phyloP scores from a whole-genome alignment of 768 basidiomycete species.

The Clitopilus hobsonii region DNA sequence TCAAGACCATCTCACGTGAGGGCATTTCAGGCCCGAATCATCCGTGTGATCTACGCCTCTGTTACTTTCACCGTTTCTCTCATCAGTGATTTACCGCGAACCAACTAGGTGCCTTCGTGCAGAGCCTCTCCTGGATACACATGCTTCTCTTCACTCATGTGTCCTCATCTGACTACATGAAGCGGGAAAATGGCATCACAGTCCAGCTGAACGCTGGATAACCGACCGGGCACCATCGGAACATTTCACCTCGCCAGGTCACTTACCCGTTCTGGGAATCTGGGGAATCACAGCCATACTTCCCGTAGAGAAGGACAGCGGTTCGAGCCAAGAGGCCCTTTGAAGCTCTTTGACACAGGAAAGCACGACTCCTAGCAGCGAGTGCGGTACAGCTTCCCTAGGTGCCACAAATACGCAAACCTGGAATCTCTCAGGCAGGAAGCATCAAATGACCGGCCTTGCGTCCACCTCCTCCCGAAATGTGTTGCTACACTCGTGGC shows the following conservation, averaged over 20 bases:
- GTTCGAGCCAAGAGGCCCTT: too few species aligned
- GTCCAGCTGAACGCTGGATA: too few species aligned
- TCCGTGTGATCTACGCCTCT: not conserved
- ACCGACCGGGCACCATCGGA: not conserved
- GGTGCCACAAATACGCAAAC: not conserved
- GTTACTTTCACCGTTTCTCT: not conserved
- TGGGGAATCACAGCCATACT: too few species aligned
- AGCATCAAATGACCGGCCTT: not conserved
- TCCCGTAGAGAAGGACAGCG: too few species aligned
- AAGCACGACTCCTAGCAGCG: not conserved
- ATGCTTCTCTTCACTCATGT: not conserved
- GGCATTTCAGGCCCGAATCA: not conserved
- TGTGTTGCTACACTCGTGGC: not conserved
- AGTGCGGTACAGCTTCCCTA: not conserved
- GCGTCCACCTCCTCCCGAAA: not conserved
- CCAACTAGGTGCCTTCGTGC: not conserved
- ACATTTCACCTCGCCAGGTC: too few species aligned
- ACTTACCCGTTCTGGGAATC: too few species aligned
- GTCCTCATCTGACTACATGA: not conserved
- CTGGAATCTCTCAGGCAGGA: not conserved
- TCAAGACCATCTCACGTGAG: not conserved
- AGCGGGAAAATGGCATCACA: not conserved
- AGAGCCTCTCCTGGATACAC: not conserved
- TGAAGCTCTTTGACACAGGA: too few species aligned
- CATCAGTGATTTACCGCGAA: too few species aligned